Percentiles rank a stretch among this genome's conserved stretches.
Evolutionary conservation across 2,329 filamentous ascomycete genomes (phyloP).

Genomic region (Epichloe brachyelytri): DNA sequence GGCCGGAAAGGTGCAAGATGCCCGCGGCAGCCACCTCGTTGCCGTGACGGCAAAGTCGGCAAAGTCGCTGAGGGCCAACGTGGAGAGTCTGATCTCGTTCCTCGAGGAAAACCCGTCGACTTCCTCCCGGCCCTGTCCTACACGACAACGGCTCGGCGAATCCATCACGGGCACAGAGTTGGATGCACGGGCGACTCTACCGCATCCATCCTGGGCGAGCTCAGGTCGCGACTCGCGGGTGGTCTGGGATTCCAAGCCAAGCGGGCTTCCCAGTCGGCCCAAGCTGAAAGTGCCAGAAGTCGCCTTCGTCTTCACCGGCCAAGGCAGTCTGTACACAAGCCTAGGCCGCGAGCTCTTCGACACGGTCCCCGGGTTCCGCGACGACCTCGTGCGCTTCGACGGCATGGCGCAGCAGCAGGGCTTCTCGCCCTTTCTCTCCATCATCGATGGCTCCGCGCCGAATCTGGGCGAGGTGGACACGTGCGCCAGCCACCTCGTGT

Average conservation of each 20-base stretch:
- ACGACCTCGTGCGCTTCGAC: conserved; percentile 21
- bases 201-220: not conserved
- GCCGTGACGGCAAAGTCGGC: conserved; percentile 44
- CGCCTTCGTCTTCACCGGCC: conserved; percentile 33
- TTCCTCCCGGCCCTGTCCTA: conserved; percentile 49
- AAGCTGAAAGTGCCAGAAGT: conserved; percentile 7
- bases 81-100: conserved; percentile 39
- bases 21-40: conserved; percentile 43
- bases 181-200: conserved; percentile 24
- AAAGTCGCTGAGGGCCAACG: conserved; percentile 44
- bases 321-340: conserved; percentile 24
- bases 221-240: not conserved
- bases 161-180: conserved; percentile 46
- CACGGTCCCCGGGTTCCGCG: conserved; percentile 18
- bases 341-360: conserved; percentile 23
- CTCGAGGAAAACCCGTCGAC: conserved; percentile 37
- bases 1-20: too few species aligned
- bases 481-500: conserved; percentile 23
- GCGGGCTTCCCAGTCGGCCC: not conserved
- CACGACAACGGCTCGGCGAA: conserved; percentile 52
- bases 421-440: conserved; percentile 24
- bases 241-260: not conserved
- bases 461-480: conserved; percentile 6
- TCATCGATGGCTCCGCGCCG: conserved; percentile 31
- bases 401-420: conserved; percentile 17